Base-by-base conservation (phyloP, 805 yeast genomes). In the Metschnikowia gruessii region DNA sequence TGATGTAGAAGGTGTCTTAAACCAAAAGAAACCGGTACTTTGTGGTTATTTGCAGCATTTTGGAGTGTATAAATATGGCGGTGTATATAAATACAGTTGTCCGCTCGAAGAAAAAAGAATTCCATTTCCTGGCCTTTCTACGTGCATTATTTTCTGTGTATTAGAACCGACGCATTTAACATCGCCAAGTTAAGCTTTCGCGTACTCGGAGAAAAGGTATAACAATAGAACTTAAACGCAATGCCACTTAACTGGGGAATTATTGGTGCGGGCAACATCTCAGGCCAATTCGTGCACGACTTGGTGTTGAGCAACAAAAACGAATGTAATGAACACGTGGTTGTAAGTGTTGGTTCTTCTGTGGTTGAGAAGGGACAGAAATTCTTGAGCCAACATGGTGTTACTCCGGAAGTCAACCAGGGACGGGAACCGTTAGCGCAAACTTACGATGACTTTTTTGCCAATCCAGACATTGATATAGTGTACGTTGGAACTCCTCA, bases 401-500 rank as follows among this genome's bases (percentile, higher is more conserved):
- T 62, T 16, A 41, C 46, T 15, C 30, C 43, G 2, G 54, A 48
- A 2, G 52, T 53, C 31, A 66, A 68, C 52, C 60, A 55, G 22
- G 67, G 55, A 4, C 26, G 63, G 35, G 60, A 53, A 8, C 60
- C 69, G 1, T 42, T 39, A 1, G 58, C 60, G 16, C 58, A 66
- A 48, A 48, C 48, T n/a, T 79, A 80, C 53, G 69, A 69, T 15
- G 76, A 75, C 1, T 66, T 79, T 34, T 76, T 68, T 49, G 47
- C 49, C n/a, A 70, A 76, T 50, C 56, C 65, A 2, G 62, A 70
- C 3, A 68, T 79, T 33, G 76, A 79, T 44, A 64, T 73, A n/a
- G 68, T 80, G 33, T 80, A 80, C 54, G 64, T 80, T 32, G 83
- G 81, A 2, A 68, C 80, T 9, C 83, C 83, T 3, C 83, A 80